Percentiles rank a stretch among this genome's conserved stretches.
phyloP scores from a whole-genome alignment of 2,329 filamentous ascomycete genomes.

The Dactylonectria estremocensis region DNA sequence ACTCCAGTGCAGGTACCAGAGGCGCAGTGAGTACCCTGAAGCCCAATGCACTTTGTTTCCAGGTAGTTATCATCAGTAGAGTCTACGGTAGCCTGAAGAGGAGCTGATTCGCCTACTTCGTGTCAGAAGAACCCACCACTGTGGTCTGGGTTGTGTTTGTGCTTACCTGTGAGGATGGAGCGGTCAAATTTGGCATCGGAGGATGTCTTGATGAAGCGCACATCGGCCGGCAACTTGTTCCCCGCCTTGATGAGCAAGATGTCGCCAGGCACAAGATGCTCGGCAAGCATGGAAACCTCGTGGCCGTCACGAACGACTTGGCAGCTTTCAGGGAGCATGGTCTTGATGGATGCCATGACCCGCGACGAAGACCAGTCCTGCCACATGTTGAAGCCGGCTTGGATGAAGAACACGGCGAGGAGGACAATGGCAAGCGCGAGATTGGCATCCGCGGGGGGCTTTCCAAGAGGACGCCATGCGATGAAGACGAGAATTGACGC shows the following conservation, averaged over 20 bases:
- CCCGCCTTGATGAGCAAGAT: conserved; percentile 78
- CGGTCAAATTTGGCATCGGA: conserved; percentile 81
- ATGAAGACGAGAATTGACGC: conserved; percentile 82
- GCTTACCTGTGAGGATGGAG: conserved; percentile 71
- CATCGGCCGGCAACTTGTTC: conserved; percentile 81
- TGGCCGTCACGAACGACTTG: conserved; percentile 74
- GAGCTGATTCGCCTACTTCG: conserved; percentile 72
- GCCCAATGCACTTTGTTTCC: conserved; percentile 81
- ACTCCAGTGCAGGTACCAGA: conserved; percentile 77
- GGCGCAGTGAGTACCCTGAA: conserved; percentile 86
- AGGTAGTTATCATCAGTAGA: conserved; percentile 81
- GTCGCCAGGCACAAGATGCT: conserved; percentile 80
- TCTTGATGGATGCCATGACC: conserved; percentile 85
- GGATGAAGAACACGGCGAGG: conserved; percentile 77
- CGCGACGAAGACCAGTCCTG: conserved; percentile 83
- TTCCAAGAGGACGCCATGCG: conserved; percentile 81
- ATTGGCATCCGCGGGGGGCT: conserved; percentile 80
- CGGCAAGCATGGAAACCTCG: conserved; percentile 64
- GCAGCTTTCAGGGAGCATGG: conserved; percentile 83
- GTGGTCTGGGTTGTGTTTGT: background rate
- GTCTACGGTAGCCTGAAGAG: conserved; percentile 75
- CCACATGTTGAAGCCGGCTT: conserved; percentile 79
- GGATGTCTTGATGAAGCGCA: conserved; percentile 78
- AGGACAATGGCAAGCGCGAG: conserved; percentile 81
- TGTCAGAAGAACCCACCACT: conserved; percentile 1